phyloP scores from a whole-genome alignment of 495 filamentous ascomycete genomes.

The Tuber magnatum region DNA sequence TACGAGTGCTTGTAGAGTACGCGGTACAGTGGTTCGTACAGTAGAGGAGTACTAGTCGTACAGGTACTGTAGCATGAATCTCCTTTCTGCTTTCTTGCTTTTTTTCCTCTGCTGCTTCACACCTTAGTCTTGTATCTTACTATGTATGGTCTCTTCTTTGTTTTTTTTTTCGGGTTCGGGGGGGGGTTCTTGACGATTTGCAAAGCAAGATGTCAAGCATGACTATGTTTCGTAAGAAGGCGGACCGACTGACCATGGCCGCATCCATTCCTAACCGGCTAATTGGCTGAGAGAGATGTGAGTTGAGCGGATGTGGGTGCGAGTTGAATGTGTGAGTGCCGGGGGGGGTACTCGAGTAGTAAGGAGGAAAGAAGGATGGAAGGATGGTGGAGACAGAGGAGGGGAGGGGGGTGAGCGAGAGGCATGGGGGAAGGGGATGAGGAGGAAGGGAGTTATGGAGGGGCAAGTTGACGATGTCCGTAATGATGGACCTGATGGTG shows the following conservation, averaged over 20 bases:
- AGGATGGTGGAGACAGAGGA: not conserved
- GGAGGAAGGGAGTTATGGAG: constrained; percentile 23
- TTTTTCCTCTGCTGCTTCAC: not conserved
- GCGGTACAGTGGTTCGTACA: not conserved
- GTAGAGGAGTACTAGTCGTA: not conserved
- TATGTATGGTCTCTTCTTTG: not conserved
- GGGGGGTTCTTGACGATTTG: not conserved
- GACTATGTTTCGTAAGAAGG: constrained; percentile 33
- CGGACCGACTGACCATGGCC: constrained; percentile 23
- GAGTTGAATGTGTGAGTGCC: constrained; percentile 16
- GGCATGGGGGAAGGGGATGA: no score
- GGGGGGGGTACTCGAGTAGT: constrained; percentile 24
- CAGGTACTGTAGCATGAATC: not conserved
- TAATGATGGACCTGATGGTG: constrained; percentile 20
- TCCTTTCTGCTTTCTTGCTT: not conserved
- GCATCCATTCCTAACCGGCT: constrained; percentile 20
- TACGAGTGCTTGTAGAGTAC: no score
- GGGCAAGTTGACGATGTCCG: constrained; percentile 18
- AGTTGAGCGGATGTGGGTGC: not conserved
- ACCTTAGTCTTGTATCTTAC: not conserved
- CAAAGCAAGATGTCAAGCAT: constrained; percentile 29
- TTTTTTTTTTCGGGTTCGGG: not conserved
- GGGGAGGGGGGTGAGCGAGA: constrained; percentile 9
- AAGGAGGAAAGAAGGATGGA: constrained; percentile 15
- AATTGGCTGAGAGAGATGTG: constrained; percentile 20